These are phyloP conservation scores for Adansonia gregorii DNA, from an alignment of 441 rosid genomes.

Conservation along the genomic window DNA sequence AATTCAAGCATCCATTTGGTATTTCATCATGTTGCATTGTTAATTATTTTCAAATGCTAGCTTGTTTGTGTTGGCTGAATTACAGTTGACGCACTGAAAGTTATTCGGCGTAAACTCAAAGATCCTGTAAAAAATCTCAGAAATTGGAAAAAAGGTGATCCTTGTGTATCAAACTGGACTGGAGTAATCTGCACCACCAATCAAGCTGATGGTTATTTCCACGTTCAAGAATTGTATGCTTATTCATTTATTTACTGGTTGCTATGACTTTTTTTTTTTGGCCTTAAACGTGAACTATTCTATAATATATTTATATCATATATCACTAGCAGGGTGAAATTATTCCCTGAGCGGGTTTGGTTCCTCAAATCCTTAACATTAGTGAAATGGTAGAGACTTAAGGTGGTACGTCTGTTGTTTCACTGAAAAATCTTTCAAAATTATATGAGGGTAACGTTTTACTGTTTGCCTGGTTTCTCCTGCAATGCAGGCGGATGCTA, in stretches of 20 bases:
- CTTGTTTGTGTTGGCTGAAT: constrained; percentile 19
- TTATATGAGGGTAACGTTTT: neutral
- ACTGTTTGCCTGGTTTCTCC: neutral
- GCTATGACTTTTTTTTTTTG: neutral
- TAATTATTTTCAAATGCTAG: neutral
- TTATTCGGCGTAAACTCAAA: constrained; percentile 23
- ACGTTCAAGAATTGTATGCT: constrained; percentile 25
- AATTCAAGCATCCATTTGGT: neutral
- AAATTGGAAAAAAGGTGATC: constrained; percentile 17
- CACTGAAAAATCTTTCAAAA: neutral
- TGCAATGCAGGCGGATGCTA: constrained; percentile 17
- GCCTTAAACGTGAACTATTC: neutral
- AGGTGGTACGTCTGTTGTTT: too few species aligned
- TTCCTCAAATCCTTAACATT: neutral
- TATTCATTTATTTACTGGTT: neutral
- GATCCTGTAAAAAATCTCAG: constrained; percentile 23
- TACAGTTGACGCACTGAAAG: constrained; percentile 34
- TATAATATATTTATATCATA: neutral
- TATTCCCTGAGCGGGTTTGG: neutral
- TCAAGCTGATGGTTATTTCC: constrained; percentile 17
- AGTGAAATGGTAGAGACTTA: too few species aligned
- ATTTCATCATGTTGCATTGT: neutral
- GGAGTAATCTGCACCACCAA: constrained; percentile 22
- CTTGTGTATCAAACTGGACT: constrained; percentile 21
- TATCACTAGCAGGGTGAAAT: neutral